These are phyloP conservation scores for Penicillium tannophilum DNA, from an alignment of 495 filamentous ascomycete species.

Conservation along the genomic window DNA sequence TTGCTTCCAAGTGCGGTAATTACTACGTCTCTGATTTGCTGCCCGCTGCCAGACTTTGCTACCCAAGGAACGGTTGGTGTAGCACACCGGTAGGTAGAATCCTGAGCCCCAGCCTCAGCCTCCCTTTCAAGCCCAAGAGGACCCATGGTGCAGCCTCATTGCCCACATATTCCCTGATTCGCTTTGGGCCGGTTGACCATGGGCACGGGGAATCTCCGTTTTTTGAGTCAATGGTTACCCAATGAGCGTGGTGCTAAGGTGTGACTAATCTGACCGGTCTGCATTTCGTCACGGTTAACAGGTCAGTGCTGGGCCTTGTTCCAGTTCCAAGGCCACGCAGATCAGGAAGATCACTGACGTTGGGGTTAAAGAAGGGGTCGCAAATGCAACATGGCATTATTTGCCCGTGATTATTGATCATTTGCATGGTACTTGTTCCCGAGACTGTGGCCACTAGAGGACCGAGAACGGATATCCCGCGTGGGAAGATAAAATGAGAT, in stretches of 20 bases:
- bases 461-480: slow-evolving; percentile 1
- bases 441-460: background rate
- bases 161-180: slow-evolving; percentile 5
- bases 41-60: background rate
- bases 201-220: slow-evolving; percentile 4
- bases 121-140: background rate
- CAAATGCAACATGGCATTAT: slow-evolving; percentile 1
- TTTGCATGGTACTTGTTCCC: background rate
- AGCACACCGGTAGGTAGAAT: background rate
- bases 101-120: background rate
- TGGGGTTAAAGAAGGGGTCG: slow-evolving; percentile 13
- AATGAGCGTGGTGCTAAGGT: background rate
- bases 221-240: background rate
- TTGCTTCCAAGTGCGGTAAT: background rate
- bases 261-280: slow-evolving; percentile 19
- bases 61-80: background rate
- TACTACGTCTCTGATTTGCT: slow-evolving; percentile 6
- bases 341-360: slow-evolving; percentile 37
- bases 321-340: slow-evolving; percentile 24
- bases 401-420: background rate
- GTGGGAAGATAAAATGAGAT: background rate
- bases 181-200: background rate
- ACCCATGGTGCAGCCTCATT: slow-evolving; percentile 3
- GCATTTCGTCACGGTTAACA: slow-evolving; percentile 28
- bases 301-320: slow-evolving; percentile 8